phyloP scores from a whole-genome alignment of 2,329 filamentous ascomycete species.

The Aspergillus sp. region DNA sequence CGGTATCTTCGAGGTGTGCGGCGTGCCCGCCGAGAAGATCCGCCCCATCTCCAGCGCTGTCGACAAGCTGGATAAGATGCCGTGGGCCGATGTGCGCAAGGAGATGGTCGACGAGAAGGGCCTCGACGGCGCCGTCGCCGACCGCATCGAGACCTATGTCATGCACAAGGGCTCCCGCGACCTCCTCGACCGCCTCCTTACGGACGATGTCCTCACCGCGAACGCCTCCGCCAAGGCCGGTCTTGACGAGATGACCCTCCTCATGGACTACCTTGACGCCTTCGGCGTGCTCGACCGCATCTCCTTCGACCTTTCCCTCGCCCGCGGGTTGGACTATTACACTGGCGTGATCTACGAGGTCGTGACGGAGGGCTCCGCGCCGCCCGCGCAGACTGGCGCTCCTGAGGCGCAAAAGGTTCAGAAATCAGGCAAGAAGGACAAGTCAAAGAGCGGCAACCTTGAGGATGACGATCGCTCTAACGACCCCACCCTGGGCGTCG shows the following conservation, averaged over 20 bases:
- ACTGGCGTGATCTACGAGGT: constrained; percentile 90
- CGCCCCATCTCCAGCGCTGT: constrained; percentile 88
- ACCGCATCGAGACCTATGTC: constrained; percentile 85
- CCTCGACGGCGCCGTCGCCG: constrained; percentile 70
- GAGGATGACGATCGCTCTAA: constrained; percentile 68
- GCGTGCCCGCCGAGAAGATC: constrained; percentile 83
- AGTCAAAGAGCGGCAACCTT: constrained; percentile 49
- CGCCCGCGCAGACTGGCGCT: constrained; percentile 42
- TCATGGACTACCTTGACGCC: constrained; percentile 78
- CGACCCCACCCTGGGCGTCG: constrained; percentile 78
- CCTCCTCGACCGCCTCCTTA: constrained; percentile 66
- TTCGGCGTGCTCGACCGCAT: constrained; percentile 71
- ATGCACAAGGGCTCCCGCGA: constrained; percentile 71
- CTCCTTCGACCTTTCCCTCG: constrained; percentile 86
- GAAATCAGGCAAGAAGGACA: constrained; percentile 43
- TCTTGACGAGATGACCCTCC: constrained; percentile 72
- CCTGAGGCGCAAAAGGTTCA: constrained; percentile 33
- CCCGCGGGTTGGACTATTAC: constrained; percentile 81
- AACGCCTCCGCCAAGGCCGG: constrained; percentile 77
- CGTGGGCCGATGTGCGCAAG: constrained; percentile 84
- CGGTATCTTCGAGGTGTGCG: constrained; percentile 86
- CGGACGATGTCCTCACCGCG: constrained; percentile 64
- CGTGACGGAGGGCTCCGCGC: constrained; percentile 74
- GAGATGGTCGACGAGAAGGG: constrained; percentile 96
- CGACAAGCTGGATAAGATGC: constrained; percentile 91